phyloP scores from a whole-genome alignment of 2,329 filamentous ascomycete species.

The Colletotrichum spaethianum region DNA sequence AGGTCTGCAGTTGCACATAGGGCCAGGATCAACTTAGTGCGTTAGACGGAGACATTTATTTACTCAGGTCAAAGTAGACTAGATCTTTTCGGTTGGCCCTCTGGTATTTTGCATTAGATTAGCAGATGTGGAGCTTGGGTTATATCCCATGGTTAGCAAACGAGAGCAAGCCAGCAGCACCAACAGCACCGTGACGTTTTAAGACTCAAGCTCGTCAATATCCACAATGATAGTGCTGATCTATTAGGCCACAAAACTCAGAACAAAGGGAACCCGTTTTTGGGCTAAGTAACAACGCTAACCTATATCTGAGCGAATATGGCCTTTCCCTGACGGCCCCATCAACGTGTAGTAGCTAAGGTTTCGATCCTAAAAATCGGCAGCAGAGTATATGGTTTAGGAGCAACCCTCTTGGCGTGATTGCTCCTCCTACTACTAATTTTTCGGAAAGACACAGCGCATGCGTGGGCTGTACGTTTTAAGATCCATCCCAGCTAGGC shows the following conservation, averaged over 20 bases:
- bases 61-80: neutral
- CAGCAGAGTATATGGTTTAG: no score
- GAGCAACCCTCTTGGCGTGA: no score
- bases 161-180: neutral
- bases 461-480: neutral
- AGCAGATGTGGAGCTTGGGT: neutral
- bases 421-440: neutral
- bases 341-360: no score
- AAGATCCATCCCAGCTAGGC: neutral
- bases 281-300: no score
- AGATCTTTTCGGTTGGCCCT: neutral
- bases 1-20: no score
- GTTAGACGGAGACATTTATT: neutral
- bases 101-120: neutral
- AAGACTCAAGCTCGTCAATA: neutral
- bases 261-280: no score
- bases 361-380: neutral
- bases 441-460: neutral
- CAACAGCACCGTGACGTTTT: neutral
- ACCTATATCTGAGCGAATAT: no score
- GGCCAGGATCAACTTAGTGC: neutral
- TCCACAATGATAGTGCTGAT: neutral
- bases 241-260: no score
- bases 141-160: no score
- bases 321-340: no score